Evolutionary conservation across 768 basidiomycete species (phyloP).

Genomic region (Sistotremastrum suecicum): DNA sequence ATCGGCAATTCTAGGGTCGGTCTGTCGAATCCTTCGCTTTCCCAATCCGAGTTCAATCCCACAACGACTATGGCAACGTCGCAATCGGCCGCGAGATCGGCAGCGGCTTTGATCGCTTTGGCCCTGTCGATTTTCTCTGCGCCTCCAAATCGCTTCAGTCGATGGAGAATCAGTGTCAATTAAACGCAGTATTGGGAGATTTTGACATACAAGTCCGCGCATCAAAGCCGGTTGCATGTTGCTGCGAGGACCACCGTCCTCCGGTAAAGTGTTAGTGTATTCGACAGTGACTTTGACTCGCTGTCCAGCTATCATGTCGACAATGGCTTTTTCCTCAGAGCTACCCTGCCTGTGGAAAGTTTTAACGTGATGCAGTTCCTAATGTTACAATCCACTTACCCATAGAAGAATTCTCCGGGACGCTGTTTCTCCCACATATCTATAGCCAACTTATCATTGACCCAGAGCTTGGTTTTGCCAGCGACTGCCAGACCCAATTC

Average conservation of each 20-base stretch:
- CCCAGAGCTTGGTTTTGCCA: slow-evolving; percentile 47
- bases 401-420: slow-evolving; percentile 58
- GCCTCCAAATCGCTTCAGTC: slow-evolving; percentile 46
- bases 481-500: slow-evolving; percentile 53
- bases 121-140: slow-evolving; percentile 46
- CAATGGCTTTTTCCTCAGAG: slow-evolving; percentile 41
- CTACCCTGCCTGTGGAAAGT: slow-evolving; percentile 37
- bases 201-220: slow-evolving; percentile 43
- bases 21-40: slow-evolving; percentile 63
- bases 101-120: slow-evolving; percentile 40
- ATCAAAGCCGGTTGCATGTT: slow-evolving; percentile 52
- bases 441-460: slow-evolving; percentile 23
- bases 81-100: slow-evolving; percentile 33
- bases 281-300: slow-evolving; percentile 41
- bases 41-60: slow-evolving; percentile 59
- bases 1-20: slow-evolving; percentile 46
- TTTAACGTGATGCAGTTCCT: not conserved
- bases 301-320: slow-evolving; percentile 31
- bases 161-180: not conserved
- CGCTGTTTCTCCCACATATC: slow-evolving; percentile 35
- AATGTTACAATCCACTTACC: slow-evolving; percentile 20
- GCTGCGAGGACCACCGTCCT: slow-evolving; percentile 20
- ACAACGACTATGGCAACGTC: slow-evolving; percentile 46
- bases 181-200: not conserved
- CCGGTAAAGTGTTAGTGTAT: slow-evolving; percentile 47